These are phyloP conservation scores for Alternaria novae-zelandiae DNA, from an alignment of 2,329 filamentous ascomycete genomes.

Conservation along the genomic window DNA sequence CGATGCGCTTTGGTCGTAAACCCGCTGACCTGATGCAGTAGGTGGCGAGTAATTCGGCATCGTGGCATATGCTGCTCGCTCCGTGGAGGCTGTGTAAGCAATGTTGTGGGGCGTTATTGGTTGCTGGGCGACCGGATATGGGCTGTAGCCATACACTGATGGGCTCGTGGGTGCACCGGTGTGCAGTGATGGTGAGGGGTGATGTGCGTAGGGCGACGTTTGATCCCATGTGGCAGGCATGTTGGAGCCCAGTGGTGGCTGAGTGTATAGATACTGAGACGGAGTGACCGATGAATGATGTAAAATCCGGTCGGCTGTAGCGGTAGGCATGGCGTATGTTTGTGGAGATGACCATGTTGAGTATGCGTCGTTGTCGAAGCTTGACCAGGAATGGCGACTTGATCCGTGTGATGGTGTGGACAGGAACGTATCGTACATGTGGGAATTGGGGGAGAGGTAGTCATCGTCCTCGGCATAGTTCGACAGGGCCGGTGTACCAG, in stretches of 20 bases:
- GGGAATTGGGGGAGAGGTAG: conserved; percentile 16
- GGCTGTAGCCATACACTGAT: conserved; percentile 15
- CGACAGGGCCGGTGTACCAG: conserved; percentile 17
- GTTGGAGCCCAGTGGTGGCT: conserved; percentile 17
- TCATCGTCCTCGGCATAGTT: conserved; percentile 30
- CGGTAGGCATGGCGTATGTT: conserved; percentile 21
- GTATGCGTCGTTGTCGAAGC: conserved; percentile 24
- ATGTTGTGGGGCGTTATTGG: conserved; percentile 19
- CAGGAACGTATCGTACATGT: conserved; percentile 24
- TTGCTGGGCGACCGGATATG: conserved; percentile 22
- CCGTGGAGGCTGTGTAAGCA: conserved; percentile 21
- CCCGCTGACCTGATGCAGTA: conserved; percentile 17
- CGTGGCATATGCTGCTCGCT: conserved; percentile 16
- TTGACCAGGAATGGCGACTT: conserved; percentile 29
- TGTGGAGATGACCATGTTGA: conserved; percentile 33
- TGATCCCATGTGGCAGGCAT: conserved; percentile 24
- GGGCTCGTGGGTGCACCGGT: conserved; percentile 16
- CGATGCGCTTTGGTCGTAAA: conserved; percentile 7
- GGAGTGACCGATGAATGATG: conserved; percentile 13
- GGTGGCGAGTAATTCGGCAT: conserved; percentile 10
- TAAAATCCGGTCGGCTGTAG: conserved; percentile 11
- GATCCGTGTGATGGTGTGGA: conserved; percentile 25
- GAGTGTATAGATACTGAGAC: conserved; percentile 13
- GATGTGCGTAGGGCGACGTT: conserved; percentile 23
- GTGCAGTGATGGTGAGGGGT: conserved; percentile 21